Base-by-base conservation (phyloP, 805 yeast genomes). In the Candida coquimbonensis region DNA sequence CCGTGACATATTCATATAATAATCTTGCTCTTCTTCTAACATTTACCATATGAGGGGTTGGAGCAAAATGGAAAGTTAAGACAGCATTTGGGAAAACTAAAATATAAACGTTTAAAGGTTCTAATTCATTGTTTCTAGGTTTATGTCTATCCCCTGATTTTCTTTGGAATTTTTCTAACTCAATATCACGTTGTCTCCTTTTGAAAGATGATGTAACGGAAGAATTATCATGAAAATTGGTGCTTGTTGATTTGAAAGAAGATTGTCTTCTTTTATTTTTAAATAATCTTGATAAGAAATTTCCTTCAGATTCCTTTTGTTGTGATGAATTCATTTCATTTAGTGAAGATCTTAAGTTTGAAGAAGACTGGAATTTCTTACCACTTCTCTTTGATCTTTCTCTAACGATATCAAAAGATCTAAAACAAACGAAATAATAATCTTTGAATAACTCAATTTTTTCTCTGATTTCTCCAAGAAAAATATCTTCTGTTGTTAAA, bases 1-100 rank as follows among this genome's bases (percentile, higher is more conserved):
- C 96, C 3, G 87, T 87, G 50, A 93, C 69, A 59, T 90, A 91
- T 62, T 93, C 99, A 50, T 83, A 74, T 51, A 91, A 72, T 51
- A 93, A 68, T 47, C 99, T 73, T 0, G 96, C 95, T 62, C 99
- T 78, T 62, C 98, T 76, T 54, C 99, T 78, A 31, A 93, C 99
- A 59, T 93, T 93, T 39, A 87, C 86, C 0, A 96, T 95, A 63
- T 90, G 98, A 3, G 96, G 96, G 0, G 96, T 87, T 9, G 96
- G 89, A 9, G 87, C 81, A 64, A 86, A 87, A 65, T 90, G 98
- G 66, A 90, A 88, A 0, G 96, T 89, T 35, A 90, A 68, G 7
- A 91, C 95, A 17, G 95, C 97, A 47, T 88, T 81, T 49, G 81
- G 77, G 26, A 47, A 47, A 2, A 47, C 50, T 26, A 47, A n/a